Evolutionary conservation across 345 rosid genomes (phyloP).

Genomic region (Sonneratia caseolaris): DNA sequence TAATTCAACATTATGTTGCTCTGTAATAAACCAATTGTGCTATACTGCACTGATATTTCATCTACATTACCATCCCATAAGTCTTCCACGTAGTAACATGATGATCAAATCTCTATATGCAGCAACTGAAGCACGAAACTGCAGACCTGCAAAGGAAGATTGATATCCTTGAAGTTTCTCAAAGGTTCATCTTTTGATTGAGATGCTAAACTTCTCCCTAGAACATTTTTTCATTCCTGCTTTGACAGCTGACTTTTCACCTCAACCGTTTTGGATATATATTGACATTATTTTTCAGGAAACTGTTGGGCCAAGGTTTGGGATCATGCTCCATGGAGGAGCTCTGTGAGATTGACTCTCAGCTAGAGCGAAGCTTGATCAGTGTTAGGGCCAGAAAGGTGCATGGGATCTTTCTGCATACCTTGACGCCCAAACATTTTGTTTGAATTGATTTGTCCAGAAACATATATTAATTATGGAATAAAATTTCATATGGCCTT

Average conservation of each 20-base stretch:
- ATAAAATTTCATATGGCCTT: too few relatives aligned
- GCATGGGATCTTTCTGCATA: not conserved
- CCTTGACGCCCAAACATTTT: not conserved
- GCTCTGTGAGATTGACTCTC: slow-evolving; percentile 28
- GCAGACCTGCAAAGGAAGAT: slow-evolving; percentile 32
- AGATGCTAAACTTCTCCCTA: too few relatives aligned
- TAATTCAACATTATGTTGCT: too few relatives aligned
- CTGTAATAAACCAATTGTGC: too few relatives aligned
- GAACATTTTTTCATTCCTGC: too few relatives aligned
- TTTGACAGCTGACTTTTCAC: too few relatives aligned
- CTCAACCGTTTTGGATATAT: too few relatives aligned
- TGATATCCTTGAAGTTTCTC: slow-evolving; percentile 36
- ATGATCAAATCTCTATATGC: slow-evolving; percentile 14
- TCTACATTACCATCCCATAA: too few relatives aligned
- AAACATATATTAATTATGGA: not conserved
- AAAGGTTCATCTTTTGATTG: slow-evolving; percentile 23
- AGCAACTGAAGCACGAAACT: slow-evolving; percentile 40
- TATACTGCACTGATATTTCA: too few relatives aligned
- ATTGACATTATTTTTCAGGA: slow-evolving; percentile 21
- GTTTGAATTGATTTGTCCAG: not conserved
- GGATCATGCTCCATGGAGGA: slow-evolving; percentile 34
- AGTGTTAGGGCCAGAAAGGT: slow-evolving; percentile 58
- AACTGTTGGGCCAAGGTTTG: slow-evolving; percentile 40
- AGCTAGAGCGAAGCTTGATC: slow-evolving; percentile 40
- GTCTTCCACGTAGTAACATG: not conserved